Percentiles rank a stretch among this genome's conserved stretches.
phyloP scores from a whole-genome alignment of 1,284 basidiomycete species.

The Xerocomus nothofagi region DNA sequence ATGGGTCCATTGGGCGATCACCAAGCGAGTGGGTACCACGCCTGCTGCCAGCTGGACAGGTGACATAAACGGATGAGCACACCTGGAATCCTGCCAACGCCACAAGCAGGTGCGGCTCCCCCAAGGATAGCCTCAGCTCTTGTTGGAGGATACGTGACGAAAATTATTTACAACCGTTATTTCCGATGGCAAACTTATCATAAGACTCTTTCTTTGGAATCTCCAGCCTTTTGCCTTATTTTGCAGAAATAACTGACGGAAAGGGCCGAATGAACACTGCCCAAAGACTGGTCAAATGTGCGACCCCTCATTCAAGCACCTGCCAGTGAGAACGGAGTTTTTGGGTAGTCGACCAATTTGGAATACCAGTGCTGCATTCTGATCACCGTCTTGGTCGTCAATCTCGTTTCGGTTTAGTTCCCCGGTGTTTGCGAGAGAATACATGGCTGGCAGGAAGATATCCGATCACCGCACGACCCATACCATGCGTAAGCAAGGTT shows the following conservation, averaged over 20 bases:
- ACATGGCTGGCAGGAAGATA: neutral
- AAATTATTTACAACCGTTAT: neutral
- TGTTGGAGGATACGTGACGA: neutral
- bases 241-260: neutral
- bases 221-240: neutral
- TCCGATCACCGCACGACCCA: slow-evolving; percentile 10
- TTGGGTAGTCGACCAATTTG: slow-evolving; percentile 13
- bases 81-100: neutral
- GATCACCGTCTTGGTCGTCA: neutral
- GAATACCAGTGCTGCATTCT: slow-evolving; percentile 5
- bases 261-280: neutral
- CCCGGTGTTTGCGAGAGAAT: neutral
- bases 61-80: slow-evolving; percentile 8
- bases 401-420: neutral
- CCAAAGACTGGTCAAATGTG: neutral
- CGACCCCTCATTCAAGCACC: slow-evolving; percentile 1
- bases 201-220: neutral
- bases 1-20: neutral
- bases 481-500: neutral
- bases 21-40: neutral
- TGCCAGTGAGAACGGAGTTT: neutral
- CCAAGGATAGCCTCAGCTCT: neutral
- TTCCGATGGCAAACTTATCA: neutral
- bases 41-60: neutral
- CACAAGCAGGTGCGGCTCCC: neutral